Evolutionary conservation across 495 filamentous ascomycete genomes (phyloP), one percentile per base, ranked within the genome.

Genomic region (Neurospora terricola): DNA sequence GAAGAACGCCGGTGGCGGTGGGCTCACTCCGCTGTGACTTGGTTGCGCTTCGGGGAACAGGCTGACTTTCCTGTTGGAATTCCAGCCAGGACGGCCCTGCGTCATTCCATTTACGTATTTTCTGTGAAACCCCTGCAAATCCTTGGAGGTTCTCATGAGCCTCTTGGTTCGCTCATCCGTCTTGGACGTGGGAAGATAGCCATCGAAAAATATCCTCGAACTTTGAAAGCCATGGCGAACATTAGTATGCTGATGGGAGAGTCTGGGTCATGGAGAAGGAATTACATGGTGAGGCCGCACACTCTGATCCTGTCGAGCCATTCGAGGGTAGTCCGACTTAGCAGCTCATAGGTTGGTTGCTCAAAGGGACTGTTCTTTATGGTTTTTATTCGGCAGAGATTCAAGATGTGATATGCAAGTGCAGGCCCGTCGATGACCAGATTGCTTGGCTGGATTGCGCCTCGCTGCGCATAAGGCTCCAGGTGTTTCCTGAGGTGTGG

Each of bases 381-480:
- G 54, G 79, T 84, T 59, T 79, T 79, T 6, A 77, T 81, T 6
- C 89, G 78, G 38, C 90, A 84, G 14, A 87, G 79, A 12, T 86
- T 80, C 66, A 90, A 88, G 43, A 95, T 82, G 77, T 92, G 87
- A 75, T 94, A 90, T 6, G 92, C 91, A 23, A 96, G 83, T 14
- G 87, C 89, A 0, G 93, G 92, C 0, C 93, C 93, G 75, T 96
- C 93, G 69, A 96, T 88, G 42, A 91, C 88, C 7, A 92, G 84
- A 1, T 76, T 78, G 54, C 78, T 74, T 14, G 81, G 77, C 4
- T 73, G 73, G 21, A 93, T 81, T n/a, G 80, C 69, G 10, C 83
- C 81, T 7, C 79, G 77, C 38, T 84, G 78, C 1, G 89, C 87
- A 79, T 89, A 91, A 3, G 87, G 89, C 37, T 85, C 81, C 21